Base-by-base conservation (phyloP, 768 basidiomycete genomes). In the Trametes meyenii region DNA sequence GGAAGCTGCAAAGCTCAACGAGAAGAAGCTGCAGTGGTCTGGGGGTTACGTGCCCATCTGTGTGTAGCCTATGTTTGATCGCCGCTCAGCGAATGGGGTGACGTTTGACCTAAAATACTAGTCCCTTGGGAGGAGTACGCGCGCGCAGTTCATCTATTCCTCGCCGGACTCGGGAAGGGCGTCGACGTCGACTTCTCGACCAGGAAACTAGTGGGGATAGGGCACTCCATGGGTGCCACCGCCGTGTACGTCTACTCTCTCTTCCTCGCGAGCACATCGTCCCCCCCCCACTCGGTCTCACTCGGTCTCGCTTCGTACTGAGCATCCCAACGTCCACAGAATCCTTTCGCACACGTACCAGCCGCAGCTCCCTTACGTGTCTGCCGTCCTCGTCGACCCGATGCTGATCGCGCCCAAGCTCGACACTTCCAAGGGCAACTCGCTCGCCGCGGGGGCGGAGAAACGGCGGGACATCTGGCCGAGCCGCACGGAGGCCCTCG, bases 71-170 rank as follows among this genome's bases (percentile, higher is more conserved):
- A 46, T 13, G 19, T 45, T 21, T 39, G 12, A 10, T 40, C 35
- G 13, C 35, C n/a, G 43, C 36, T 33, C 50, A 23, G 13, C 38
- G 12, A 50, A 21, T 24, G 42, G 29, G 19, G n/a, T 0, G 21
- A 45, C 33, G 29, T 23, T 56, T 33, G 14, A 39, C 50, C 14
- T 36, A 8, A 38, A 8, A 5, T 19, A 6, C 8, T 36, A 52
- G 83, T 84, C 60, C 68, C 69, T 17, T 85, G 83, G 84, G 81
- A 82, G 48, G 84, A 86, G 49, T 84, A 83, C 55, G 79, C 72
- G 0, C 75, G 83, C 1, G 70, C 71, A 7, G 70, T 85, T 0
- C 80, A 85, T 61, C 69, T 77, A 2, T 78, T 86, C 49, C 70
- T 85, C 4, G 70, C 78, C 1, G 82, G 83, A 0, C 69, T 78